Conservation (phyloP, 169 alveolate species). For the Cardiosporidium cionae region DNA sequence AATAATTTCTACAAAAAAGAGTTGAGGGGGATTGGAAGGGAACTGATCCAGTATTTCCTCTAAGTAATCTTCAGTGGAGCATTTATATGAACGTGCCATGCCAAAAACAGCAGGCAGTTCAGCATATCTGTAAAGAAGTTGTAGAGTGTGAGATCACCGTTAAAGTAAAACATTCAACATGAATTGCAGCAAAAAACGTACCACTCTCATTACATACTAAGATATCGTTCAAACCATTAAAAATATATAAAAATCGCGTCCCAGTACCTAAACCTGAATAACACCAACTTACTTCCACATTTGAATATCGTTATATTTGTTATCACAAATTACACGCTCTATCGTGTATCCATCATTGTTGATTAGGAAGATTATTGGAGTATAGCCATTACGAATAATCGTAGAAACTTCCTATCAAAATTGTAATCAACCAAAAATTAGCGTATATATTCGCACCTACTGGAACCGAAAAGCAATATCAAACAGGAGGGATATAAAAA, state of each 20-base stretch:
- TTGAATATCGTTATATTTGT: conserved; percentile 40
- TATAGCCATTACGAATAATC: conserved; percentile 25
- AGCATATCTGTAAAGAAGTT: not conserved
- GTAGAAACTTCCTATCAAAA: conserved; percentile 35
- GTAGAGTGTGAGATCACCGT: conserved; percentile 3
- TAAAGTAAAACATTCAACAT: no score
- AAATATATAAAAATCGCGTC: no score
- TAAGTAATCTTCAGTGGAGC: conserved; percentile 36
- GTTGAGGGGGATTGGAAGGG: conserved; percentile 12
- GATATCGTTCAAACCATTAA: no score
- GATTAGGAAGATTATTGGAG: conserved; percentile 33
- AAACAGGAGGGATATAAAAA: no score
- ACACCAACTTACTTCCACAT: conserved; percentile 34
- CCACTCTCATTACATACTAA: no score
- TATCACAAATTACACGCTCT: conserved; percentile 40
- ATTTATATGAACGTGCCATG: conserved; percentile 1
- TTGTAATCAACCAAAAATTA: not conserved
- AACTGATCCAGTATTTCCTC: conserved; percentile 6
- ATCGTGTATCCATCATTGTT: conserved; percentile 49
- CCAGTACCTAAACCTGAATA: conserved; percentile 15
- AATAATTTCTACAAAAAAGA: conserved; percentile 32
- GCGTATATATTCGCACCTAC: no score
- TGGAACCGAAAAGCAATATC: no score
- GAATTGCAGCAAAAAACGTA: no score
- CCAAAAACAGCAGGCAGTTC: conserved; percentile 1